Conservation (phyloP, 148 eudicot species). For the Polygonum aviculare region DNA sequence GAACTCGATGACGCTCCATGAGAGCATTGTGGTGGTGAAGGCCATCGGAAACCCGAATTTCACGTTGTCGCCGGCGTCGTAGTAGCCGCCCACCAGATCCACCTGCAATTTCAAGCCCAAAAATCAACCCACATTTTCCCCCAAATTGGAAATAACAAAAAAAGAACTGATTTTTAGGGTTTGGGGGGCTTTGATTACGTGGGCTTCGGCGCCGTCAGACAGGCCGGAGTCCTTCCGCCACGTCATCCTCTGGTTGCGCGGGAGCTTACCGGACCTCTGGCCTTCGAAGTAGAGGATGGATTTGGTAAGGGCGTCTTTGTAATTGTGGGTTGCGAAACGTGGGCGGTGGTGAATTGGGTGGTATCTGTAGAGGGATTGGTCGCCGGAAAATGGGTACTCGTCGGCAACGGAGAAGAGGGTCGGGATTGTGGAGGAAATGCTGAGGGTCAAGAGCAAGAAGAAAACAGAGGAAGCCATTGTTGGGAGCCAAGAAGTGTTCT, state of each 20-base stretch:
- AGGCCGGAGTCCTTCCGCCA: slow-evolving; percentile 94
- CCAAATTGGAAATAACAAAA: background rate
- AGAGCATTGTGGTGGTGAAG: slow-evolving; percentile 61
- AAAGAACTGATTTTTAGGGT: background rate
- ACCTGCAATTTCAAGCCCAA: slow-evolving; percentile 33
- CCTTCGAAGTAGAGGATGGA: slow-evolving; percentile 84
- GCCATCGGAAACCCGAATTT: slow-evolving; percentile 96
- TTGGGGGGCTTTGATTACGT: background rate
- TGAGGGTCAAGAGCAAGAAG: background rate
- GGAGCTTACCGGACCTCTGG: slow-evolving; percentile 87
- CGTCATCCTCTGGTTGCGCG: slow-evolving; percentile 63
- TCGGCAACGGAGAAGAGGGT: background rate
- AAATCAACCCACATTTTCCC: slow-evolving; percentile 4
- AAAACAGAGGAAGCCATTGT: slow-evolving; percentile 4
- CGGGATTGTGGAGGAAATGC: background rate
- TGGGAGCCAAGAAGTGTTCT: background rate
- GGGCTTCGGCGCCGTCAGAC: slow-evolving; percentile 46
- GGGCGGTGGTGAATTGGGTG: slow-evolving; percentile 26
- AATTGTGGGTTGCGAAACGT: slow-evolving; percentile 52
- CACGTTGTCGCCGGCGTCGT: slow-evolving; percentile 95
- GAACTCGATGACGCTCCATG: slow-evolving; percentile 62
- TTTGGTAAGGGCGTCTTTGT: slow-evolving; percentile 82
- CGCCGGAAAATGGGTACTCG: background rate
- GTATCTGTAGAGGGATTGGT: slow-evolving; percentile 6
- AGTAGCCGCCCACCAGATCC: slow-evolving; percentile 77